Evolutionary conservation across 768 basidiomycete species (phyloP), one percentile per base, ranked within the genome.

Genomic region (Suillus luteus): DNA sequence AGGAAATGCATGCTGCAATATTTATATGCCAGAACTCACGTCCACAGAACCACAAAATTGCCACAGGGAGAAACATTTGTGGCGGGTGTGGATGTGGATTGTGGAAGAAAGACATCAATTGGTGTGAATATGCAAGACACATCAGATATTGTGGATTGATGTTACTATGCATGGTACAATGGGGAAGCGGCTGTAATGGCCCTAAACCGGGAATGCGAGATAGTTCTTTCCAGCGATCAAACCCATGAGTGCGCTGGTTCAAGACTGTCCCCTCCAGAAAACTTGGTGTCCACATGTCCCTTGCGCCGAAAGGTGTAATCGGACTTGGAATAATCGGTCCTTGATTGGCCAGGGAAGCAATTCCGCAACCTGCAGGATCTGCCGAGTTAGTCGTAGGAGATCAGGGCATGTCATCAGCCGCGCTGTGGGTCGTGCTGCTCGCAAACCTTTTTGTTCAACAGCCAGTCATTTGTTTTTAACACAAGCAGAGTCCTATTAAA

Each of bases 321-420:
- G 81, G 76, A 79, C 84, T 86, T 87, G 88, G 91, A 89, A 89
- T 92, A 92, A 92, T 89, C 71, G 77, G 87, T 78, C 85, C 89
- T 85, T 86, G 88, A 86, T 85, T 80, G 87, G 85, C 88, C 87
- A 92, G 91, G 90, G 87, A 92, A 93, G 91, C 81, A 88, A 93
- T 93, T 92, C 87, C 85, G 91, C 91, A 93, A 87, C 85, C 86
- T 83, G 84, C 89, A 84, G 90, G 86, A 81, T 83, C 83, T 75
- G 86, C 91, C 91, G 87, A 92, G 89, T 92, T 92, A 90, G 90
- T 93, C 91, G 87, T 89, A 81, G 89, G 90, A 92, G 90, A 91
- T 76, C 85, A 90, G 90, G 89, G 78, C 86, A 83, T 72, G 86
- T 86, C 88, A 84, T 89, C 91, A 89, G 91, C 78, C 91, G 91